Base-by-base conservation (phyloP, 768 basidiomycete species). In the Lenzites betulinus region DNA sequence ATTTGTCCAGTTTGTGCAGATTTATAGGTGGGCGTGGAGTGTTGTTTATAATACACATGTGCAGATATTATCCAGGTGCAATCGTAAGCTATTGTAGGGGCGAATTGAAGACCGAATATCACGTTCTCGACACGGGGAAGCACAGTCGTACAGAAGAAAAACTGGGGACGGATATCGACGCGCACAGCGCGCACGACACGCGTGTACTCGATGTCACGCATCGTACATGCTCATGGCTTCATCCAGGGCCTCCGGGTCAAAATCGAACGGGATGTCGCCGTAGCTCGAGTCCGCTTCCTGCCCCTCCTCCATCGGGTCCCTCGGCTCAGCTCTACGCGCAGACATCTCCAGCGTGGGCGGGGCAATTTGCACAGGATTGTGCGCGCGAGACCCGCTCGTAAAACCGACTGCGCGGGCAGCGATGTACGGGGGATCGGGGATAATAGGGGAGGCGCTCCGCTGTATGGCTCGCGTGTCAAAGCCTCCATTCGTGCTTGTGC, bases 231-330 rank as follows among this genome's bases (percentile, higher is more conserved):
- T 56, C 56, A 58, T 58, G 1, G 48, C 54, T 38, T 57, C 26
- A 16, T 64, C 53, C 12, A 66, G 15, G 0, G 41, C 51, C 25
- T 51, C 48, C 1, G 48, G 28, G 54, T 65, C 64, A 3, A 61
- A 36, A 20, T 63, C 58, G 28, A 58, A 53, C 46, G 61, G 53
- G 13, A 64, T 50, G 30, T 67, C 64, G 1, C 63, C 66, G 36
- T 58, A 66, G 38, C 67, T 67, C 46, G 67, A 65, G 44, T 67
- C 61, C 13, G 66, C 59, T 13, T 65, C 66, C 38, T 48, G 33
- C 23, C 18, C 38, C 33, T 47, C 57, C 35, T 38, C 48, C 43
- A 28, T 51, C 13, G 35, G 48, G 35, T 58, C 44, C 20, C 2
- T 20, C 18, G 60, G 60, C 25, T 62, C 60, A 18, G 60, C 36